Percentiles rank a stretch among this genome's conserved stretches.
Conservation (phyloP, 352 stramenopile species). For the Phytopythium mirpurense region DNA sequence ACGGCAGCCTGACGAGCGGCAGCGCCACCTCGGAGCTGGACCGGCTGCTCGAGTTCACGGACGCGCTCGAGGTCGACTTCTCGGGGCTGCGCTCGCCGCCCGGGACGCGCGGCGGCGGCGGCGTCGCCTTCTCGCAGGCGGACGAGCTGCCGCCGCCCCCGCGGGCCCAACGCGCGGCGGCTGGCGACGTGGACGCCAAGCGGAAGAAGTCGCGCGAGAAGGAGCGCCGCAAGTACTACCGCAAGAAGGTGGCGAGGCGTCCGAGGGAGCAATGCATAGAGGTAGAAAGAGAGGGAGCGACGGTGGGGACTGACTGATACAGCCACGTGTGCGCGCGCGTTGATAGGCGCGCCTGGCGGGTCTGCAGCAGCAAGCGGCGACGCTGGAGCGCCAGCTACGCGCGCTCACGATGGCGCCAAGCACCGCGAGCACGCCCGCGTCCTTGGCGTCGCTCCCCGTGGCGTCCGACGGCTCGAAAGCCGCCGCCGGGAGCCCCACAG, state of each 20-base stretch:
- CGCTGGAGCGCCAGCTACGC: background rate
- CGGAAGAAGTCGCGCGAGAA: constrained; percentile 18
- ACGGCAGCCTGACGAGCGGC: background rate
- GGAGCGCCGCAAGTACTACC: constrained; percentile 26
- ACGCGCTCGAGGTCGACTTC: background rate
- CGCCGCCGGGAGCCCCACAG: no score
- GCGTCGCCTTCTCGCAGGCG: background rate
- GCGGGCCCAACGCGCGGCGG: background rate
- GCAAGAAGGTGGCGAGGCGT: constrained; percentile 20
- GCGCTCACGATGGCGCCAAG: background rate
- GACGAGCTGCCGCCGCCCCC: background rate
- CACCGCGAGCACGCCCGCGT: background rate
- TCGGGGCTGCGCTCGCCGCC: background rate
- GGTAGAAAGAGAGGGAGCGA: background rate
- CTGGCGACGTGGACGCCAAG: background rate
- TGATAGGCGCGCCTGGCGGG: background rate
- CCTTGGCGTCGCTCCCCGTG: no score
- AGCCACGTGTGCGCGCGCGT: no score
- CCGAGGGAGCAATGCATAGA: background rate
- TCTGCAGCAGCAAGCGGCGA: background rate
- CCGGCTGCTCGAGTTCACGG: constrained; percentile 3
- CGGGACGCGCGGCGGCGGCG: background rate
- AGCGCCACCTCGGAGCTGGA: background rate
- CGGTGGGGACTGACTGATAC: no score
- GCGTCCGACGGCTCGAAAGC: no score